These are phyloP conservation scores for Trametes sp. DNA, from an alignment of 1,284 basidiomycete genomes.

Conservation along the genomic window DNA sequence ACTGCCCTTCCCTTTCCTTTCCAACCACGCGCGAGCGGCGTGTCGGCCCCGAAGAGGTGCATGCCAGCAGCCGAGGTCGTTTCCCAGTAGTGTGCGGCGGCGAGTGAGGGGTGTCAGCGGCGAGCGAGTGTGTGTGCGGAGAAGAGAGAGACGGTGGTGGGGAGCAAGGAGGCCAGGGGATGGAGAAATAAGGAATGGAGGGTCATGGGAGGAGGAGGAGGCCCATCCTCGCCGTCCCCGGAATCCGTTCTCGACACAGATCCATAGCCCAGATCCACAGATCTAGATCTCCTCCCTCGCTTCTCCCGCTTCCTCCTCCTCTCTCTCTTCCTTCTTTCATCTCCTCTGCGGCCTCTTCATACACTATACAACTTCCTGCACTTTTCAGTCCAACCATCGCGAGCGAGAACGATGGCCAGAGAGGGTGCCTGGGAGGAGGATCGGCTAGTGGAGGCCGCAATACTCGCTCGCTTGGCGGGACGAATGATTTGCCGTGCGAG, in stretches of 20 bases:
- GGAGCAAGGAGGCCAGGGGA: not conserved
- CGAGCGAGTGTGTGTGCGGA: too few species aligned
- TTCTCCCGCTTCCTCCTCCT: not conserved
- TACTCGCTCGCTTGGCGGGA: not conserved
- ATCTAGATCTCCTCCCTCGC: not conserved
- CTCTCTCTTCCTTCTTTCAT: not conserved
- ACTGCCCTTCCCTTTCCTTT: slow-evolving; percentile 28
- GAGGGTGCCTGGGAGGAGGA: not conserved
- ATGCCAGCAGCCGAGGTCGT: slow-evolving; percentile 2
- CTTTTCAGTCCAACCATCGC: not conserved
- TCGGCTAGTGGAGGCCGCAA: not conserved
- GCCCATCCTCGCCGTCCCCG: not conserved
- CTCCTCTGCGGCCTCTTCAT: not conserved
- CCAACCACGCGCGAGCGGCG: slow-evolving; percentile 20
- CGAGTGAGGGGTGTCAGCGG: too few species aligned
- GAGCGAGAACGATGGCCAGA: not conserved
- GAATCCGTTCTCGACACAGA: not conserved
- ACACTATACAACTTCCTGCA: not conserved
- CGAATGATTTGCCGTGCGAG: not conserved
- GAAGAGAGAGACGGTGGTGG: not conserved
- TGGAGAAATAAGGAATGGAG: not conserved
- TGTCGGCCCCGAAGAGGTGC: slow-evolving; percentile 14
- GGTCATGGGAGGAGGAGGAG: not conserved
- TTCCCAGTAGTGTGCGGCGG: not conserved
- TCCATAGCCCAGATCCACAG: not conserved